phyloP scores from a whole-genome alignment of 805 yeast species.

The Scheffersomyces lignosus region DNA sequence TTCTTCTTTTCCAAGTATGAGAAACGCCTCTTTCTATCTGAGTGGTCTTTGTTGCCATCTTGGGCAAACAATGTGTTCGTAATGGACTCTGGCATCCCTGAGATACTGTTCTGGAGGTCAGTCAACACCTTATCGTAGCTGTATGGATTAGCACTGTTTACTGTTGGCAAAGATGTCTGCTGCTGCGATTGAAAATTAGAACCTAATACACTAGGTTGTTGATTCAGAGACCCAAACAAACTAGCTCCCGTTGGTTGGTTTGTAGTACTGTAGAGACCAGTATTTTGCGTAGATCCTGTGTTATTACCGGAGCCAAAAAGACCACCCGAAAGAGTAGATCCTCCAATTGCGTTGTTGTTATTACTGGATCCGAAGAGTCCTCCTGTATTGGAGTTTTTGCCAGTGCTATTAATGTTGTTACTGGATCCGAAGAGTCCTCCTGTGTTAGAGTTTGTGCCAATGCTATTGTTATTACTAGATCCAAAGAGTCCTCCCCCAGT shows the following conservation, averaged over 20 bases:
- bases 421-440: slow-evolving; percentile 17
- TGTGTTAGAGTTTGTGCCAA: slow-evolving; percentile 2
- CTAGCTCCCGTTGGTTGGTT: slow-evolving; percentile 6
- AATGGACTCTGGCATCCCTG: slow-evolving; percentile 33
- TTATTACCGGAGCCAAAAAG: slow-evolving; percentile 16
- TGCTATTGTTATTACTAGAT: slow-evolving; percentile 6
- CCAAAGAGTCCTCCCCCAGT: slow-evolving; percentile 23
- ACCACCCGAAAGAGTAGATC: slow-evolving; percentile 6
- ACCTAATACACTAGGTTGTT: no score
- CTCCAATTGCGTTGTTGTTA: slow-evolving; percentile 2
- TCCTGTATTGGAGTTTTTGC: no score
- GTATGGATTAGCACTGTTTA: slow-evolving; percentile 25
- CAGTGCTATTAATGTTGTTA: slow-evolving; percentile 5
- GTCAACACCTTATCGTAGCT: slow-evolving; percentile 25
- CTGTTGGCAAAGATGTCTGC: slow-evolving; percentile 1
- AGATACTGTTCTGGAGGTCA: slow-evolving; percentile 16
- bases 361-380: slow-evolving; percentile 19
- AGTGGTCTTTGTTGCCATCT: slow-evolving; percentile 6
- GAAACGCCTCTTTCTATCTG: slow-evolving; percentile 16
- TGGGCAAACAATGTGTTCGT: slow-evolving; percentile 27
- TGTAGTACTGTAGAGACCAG: neutral
- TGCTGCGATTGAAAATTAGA: slow-evolving; percentile 8
- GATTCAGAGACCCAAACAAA: slow-evolving; percentile 25
- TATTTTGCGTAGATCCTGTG: slow-evolving; percentile 1
- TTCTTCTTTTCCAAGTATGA: slow-evolving; percentile 13